phyloP scores from a whole-genome alignment of 768 basidiomycete species.

The Leccinum subgranulosum region DNA sequence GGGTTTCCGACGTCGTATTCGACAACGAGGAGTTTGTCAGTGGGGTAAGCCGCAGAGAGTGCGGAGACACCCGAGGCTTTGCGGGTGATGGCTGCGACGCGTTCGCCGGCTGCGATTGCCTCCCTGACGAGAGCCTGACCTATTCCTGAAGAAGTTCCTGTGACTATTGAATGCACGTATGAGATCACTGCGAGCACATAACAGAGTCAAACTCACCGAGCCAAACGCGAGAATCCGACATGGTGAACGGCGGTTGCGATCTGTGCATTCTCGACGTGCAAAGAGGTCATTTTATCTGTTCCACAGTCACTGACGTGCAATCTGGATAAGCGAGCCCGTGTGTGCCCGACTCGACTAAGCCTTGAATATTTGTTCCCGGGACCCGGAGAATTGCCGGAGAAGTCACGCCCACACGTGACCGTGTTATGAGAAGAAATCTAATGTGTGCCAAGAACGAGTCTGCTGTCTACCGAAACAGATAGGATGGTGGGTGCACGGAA shows the following conservation, averaged over 20 bases:
- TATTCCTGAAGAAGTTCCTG: conserved; percentile 40
- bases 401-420: not conserved
- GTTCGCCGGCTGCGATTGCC: conserved; percentile 25
- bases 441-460: too few relatives aligned
- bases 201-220: conserved; percentile 10
- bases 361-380: too few relatives aligned
- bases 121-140: conserved; percentile 33
- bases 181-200: not conserved
- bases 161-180: conserved; percentile 27
- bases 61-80: conserved; percentile 19
- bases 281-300: conserved; percentile 9
- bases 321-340: too few relatives aligned
- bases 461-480: too few relatives aligned
- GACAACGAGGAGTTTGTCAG: conserved; percentile 26
- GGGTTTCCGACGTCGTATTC: conserved; percentile 30
- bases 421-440: not conserved
- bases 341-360: too few relatives aligned
- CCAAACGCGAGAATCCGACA: conserved; percentile 23
- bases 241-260: not conserved
- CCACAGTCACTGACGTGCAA: not conserved
- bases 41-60: conserved; percentile 12
- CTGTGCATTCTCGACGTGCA: not conserved
- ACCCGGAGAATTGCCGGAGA: too few relatives aligned
- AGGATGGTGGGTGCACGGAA: not conserved
- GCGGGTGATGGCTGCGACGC: conserved; percentile 27